These are phyloP conservation scores for Hibiscus syriacus DNA, from an alignment of 345 rosid species.

Conservation along the genomic window DNA sequence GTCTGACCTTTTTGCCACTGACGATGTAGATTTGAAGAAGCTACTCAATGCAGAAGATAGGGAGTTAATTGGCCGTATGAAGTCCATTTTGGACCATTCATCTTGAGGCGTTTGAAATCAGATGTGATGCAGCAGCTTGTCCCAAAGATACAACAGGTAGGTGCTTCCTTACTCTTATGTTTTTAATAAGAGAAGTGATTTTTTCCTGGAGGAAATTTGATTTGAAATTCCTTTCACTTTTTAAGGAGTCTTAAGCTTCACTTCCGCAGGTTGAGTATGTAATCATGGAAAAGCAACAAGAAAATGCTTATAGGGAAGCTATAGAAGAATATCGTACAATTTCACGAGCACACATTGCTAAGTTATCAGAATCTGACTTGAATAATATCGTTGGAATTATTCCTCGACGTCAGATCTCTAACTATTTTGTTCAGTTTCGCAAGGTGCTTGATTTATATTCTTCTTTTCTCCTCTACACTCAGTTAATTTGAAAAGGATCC, in stretches of 20 bases:
- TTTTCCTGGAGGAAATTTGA: neutral
- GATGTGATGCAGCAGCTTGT: constrained; percentile 98
- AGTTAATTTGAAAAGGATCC: neutral
- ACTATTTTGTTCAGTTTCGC: constrained; percentile 87
- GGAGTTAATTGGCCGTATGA: constrained; percentile 77
- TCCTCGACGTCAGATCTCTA: constrained; percentile 84
- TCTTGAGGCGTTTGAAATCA: constrained; percentile 87
- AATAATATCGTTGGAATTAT: constrained; percentile 43
- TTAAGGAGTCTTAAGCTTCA: constrained; percentile 8
- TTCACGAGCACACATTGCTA: constrained; percentile 61
- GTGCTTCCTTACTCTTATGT: neutral
- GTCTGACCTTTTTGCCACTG: constrained; percentile 92
- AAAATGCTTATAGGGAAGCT: constrained; percentile 74
- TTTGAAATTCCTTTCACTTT: neutral
- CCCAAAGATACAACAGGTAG: constrained; percentile 81
- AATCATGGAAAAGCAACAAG: constrained; percentile 69
- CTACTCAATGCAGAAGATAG: constrained; percentile 75
- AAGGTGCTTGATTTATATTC: constrained; percentile 39
- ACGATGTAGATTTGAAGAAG: constrained; percentile 86
- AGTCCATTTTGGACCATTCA: constrained; percentile 90
- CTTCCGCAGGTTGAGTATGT: constrained; percentile 80
- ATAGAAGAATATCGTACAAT: constrained; percentile 82
- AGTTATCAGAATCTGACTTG: constrained; percentile 40
- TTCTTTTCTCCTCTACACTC: neutral
- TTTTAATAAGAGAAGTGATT: neutral